Base-by-base conservation (phyloP, 1,284 basidiomycete species). In the Blastosporella zonata region DNA sequence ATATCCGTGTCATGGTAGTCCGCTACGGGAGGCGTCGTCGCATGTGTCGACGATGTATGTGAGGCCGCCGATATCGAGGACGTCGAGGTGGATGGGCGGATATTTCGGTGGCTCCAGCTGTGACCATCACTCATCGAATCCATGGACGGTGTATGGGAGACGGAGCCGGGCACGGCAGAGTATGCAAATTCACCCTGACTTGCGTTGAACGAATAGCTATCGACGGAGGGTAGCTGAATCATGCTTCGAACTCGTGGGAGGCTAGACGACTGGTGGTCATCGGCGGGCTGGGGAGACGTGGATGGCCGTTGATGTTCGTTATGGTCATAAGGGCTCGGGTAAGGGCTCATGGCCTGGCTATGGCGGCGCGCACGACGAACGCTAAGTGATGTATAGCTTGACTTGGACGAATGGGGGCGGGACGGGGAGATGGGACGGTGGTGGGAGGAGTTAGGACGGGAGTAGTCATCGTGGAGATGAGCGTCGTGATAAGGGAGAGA, bases 261-360 rank as follows among this genome's bases (percentile, higher is more conserved):
- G 21, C 66, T 71, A 25, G 63, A 54, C 3, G 64, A 63, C 42
- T 70, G 68, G 57, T 75, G 71, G 21, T 82, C 81, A 37, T 82
- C 79, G 39, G 74, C 66, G 18, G 83, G 82, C 56, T 85, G 83
- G 13, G 86, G 85, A 6, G 82, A 85, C n/a, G 82, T 79, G 47
- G 85, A 86, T 0, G 83, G 83, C 35, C 86, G 79, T 59, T 82
- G 71, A 55, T 74, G 76, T 42, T 81, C 81, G 23, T 78, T 72
- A 43, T 83, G 77, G 50, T 84, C 82, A 66, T 90, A 90, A 39
- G 86, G 87, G 51, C 79, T 82, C 8, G 87, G 88, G 64, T 90
- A 90, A 9, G 88, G 88, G 56, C 82, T 85, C 75, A 89, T 82
- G 0, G 87, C 88, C 62, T 90, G 88, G 60, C 85, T 87, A 67